These are phyloP conservation scores for Cyclotella kingstonii DNA, from an alignment of 108 stramenopile genomes.

Conservation along the genomic window DNA sequence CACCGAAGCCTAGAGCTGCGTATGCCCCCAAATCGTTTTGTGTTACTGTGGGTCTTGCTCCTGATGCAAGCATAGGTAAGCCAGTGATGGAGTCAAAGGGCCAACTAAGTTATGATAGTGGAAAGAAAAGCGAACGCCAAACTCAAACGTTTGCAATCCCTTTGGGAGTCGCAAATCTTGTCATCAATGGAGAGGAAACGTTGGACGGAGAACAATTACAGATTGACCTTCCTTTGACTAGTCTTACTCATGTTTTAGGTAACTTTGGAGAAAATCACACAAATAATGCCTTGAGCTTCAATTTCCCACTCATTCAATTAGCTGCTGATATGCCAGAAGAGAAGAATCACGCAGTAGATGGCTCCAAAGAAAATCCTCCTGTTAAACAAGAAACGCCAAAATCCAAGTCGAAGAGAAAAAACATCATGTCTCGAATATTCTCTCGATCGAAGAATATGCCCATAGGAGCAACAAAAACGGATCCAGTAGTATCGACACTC, in stretches of 20 bases:
- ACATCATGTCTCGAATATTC: conserved; percentile 21
- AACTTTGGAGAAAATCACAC: conserved; percentile 10
- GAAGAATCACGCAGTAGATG: too few species aligned
- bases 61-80: background rate
- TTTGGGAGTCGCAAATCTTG: conserved; percentile 25
- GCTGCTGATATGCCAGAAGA: background rate
- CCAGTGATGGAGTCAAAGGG: background rate
- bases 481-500: background rate
- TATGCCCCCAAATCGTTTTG: conserved; percentile 37
- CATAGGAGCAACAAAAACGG: background rate
- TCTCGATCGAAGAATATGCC: conserved; percentile 7
- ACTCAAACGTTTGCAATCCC: conserved; percentile 26
- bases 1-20: background rate
- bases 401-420: conserved; percentile 18
- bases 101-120: background rate
- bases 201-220: conserved; percentile 22
- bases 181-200: conserved; percentile 28
- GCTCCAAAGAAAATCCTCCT: too few species aligned
- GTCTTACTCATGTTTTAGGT: conserved; percentile 12
- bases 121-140: background rate
- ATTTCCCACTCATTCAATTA: background rate
- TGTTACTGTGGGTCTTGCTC: conserved; percentile 26
- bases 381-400: background rate
- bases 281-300: background rate
- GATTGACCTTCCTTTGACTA: conserved; percentile 29